Conservation (phyloP, 176 grass and related monocot species). For the Carex kokanica region DNA sequence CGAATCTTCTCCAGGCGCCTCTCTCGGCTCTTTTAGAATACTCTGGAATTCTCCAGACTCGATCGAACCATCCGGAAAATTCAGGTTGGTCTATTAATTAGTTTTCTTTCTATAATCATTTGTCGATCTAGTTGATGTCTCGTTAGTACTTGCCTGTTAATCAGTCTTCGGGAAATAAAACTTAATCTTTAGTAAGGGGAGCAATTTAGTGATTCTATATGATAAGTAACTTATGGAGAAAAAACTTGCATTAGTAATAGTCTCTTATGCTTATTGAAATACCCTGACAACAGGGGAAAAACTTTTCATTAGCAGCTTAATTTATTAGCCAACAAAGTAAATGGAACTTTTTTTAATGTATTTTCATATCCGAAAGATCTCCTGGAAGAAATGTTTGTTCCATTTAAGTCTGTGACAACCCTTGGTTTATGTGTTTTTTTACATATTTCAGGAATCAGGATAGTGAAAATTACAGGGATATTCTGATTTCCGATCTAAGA, state of each 20-base stretch:
- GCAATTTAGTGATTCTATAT: background rate
- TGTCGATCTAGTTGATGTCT: constrained; percentile 6
- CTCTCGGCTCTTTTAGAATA: constrained; percentile 82
- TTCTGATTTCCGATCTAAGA: background rate
- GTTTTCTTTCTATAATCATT: background rate
- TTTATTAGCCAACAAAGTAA: background rate
- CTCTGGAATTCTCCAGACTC: constrained; percentile 69
- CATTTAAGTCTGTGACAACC: background rate
- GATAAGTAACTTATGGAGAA: background rate
- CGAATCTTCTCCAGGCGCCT: constrained; percentile 83
- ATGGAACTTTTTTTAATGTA: background rate
- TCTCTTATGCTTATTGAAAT: background rate
- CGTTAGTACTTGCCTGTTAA: background rate
- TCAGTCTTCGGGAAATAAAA: background rate
- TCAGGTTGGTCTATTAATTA: constrained; percentile 15
- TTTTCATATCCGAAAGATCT: background rate
- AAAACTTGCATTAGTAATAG: background rate
- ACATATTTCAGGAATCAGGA: background rate
- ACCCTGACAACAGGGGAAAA: background rate
- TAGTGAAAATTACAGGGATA: background rate
- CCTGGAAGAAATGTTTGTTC: background rate
- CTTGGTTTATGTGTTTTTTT: background rate
- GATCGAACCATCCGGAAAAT: constrained; percentile 31
- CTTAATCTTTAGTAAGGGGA: background rate
- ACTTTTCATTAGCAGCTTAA: background rate